phyloP scores from a whole-genome alignment of 108 stramenopile genomes.

The Pinguiococcus pyrenoidosus region DNA sequence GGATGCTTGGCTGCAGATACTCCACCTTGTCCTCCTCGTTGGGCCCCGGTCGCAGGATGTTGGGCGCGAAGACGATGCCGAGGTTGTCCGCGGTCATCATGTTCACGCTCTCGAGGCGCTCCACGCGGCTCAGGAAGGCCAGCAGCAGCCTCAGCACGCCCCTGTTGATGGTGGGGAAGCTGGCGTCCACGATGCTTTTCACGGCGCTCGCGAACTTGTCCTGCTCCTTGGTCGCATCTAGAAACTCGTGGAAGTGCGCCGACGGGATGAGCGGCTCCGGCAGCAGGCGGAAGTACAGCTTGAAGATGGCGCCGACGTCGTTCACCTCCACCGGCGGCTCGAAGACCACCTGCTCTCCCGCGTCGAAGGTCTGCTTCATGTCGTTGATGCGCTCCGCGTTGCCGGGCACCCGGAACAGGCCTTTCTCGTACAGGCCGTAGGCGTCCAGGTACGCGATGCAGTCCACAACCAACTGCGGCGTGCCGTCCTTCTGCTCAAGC shows the following conservation, averaged over 20 bases:
- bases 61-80: constrained; percentile 27
- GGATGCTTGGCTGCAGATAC: constrained; percentile 18
- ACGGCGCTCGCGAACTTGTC: constrained; percentile 6
- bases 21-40: constrained; percentile 12
- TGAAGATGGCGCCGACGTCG: constrained; percentile 16
- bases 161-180: constrained; percentile 18
- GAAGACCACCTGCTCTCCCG: constrained; percentile 14
- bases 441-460: constrained; percentile 20
- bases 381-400: constrained; percentile 6
- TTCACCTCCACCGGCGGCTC: constrained; percentile 6
- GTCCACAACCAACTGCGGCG: constrained; percentile 15
- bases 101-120: constrained; percentile 10
- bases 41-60: constrained; percentile 14
- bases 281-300: constrained; percentile 22
- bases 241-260: constrained; percentile 8
- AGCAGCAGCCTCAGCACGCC: constrained; percentile 10
- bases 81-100: constrained; percentile 24
- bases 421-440: constrained; percentile 15
- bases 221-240: constrained; percentile 8
- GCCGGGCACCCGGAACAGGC: constrained; percentile 14
- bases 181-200: constrained; percentile 7
- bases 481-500: constrained; percentile 11
- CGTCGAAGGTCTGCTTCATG: constrained; percentile 10
- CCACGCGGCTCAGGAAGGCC: constrained; percentile 9
- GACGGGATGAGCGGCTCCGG: constrained; percentile 18